Base-by-base conservation (phyloP, 345 rosid genomes). In the Populus pruinosa region DNA sequence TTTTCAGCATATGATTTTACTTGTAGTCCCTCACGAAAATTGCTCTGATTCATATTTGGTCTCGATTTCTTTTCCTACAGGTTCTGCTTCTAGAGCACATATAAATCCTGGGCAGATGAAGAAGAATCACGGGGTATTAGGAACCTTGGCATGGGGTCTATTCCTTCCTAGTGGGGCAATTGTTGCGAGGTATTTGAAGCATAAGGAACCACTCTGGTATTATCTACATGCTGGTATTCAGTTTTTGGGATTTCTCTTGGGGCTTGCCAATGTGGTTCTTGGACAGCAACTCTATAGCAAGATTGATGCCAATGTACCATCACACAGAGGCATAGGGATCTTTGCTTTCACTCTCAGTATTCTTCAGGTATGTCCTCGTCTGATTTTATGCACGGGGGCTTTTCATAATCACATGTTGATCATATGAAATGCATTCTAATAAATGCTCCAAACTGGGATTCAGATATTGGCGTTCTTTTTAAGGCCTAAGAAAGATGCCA, bases 271-370 rank as follows among this genome's bases (percentile, higher is more conserved):
- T 13, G 89, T 88, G 17, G 81, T 93, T 10, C 88, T 93, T 2
- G 98, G 99, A 44, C 69, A 87, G 36, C 94, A 86, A 69, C 94
- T 92, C 64, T 92, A 89, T 73, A 65, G 78, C 53, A 87, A 78
- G 72, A 81, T 89, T 11, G 82, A 83, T 29, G 89, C 93, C 11
- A 67, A 84, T 65, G 80, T 91, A 25, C 86, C 90, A 25, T 87
- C 90, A 13, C 99, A 95, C 67, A 85, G 92, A 78, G 93, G 98
- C 82, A 91, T 93, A n/a, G 98, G 98, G 36, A 92, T 93, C 76
- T 89, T 92, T 55, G 82, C 85, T 74, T 90, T 93, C 55, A 81
- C 87, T 35, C 88, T 92, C 10, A 86, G 89, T 71, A 87, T 92
- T 81, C 97, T 95, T 67, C 99, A 95, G 98, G 98, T 93, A 77